These are phyloP conservation scores for Fomitiporia mediterranea DNA, from an alignment of 1,284 basidiomycete genomes.

Conservation along the genomic window DNA sequence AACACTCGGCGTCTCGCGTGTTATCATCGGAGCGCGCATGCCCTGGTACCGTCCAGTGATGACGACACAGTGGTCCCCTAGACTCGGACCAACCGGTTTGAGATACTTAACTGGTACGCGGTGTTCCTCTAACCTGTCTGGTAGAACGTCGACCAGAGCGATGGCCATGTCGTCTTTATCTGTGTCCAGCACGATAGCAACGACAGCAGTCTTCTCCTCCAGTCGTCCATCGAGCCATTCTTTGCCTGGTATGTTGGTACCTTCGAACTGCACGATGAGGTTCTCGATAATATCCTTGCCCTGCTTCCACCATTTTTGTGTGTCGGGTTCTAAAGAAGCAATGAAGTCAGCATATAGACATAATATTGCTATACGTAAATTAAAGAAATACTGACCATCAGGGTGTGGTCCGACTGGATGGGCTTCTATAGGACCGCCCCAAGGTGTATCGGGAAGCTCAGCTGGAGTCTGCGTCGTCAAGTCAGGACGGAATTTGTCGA, in stretches of 20 bases:
- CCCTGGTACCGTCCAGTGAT: neutral
- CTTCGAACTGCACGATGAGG: conserved; percentile 7
- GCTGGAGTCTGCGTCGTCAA: neutral
- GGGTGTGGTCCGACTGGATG: neutral
- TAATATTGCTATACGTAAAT: neutral
- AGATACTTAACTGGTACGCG: conserved; percentile 15
- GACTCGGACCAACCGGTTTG: neutral
- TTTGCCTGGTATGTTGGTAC: conserved; percentile 5
- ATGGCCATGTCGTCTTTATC: conserved; percentile 7
- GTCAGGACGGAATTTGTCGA: neutral
- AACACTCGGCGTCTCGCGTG: neutral
- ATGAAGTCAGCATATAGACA: neutral
- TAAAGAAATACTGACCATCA: too few species aligned
- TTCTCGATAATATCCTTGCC: neutral
- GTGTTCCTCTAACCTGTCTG: conserved; percentile 2
- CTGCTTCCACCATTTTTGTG: conserved; percentile 8
- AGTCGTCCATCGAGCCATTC: conserved; percentile 16
- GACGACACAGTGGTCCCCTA: conserved; percentile 7
- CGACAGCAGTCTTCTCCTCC: conserved; percentile 7
- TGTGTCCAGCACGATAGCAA: conserved; percentile 5
- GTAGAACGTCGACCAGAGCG: conserved; percentile 13
- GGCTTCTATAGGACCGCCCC: neutral
- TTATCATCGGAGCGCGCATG: conserved; percentile 1
- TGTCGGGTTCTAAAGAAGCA: neutral
- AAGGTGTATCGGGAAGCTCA: conserved; percentile 4